Evolutionary conservation across 2,329 filamentous ascomycete genomes (phyloP).

Genomic region (Ophiocordyceps camponoti-leonardi): DNA sequence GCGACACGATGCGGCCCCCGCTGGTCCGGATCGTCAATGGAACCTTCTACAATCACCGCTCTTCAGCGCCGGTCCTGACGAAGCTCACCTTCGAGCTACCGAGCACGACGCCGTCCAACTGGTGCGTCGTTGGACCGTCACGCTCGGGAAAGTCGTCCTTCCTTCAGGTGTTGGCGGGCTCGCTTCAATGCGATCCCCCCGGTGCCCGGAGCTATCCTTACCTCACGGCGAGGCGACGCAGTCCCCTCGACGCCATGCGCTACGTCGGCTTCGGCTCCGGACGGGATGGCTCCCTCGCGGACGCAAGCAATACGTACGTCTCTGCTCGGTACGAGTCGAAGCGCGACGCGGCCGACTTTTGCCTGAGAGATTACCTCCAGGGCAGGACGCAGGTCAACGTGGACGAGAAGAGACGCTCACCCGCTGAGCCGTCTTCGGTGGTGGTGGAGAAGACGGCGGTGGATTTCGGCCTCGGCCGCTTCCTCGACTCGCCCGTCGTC

Average conservation of each 20-base stretch:
- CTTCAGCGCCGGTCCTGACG: conserved; percentile 32
- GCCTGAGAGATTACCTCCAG: conserved; percentile 60
- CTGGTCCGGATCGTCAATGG: conserved; percentile 59
- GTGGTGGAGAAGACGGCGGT: conserved; percentile 46
- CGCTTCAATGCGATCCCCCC: conserved; percentile 60
- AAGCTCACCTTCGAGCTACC: conserved; percentile 53
- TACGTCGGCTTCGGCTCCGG: conserved; percentile 86
- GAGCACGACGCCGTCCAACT: conserved; percentile 42
- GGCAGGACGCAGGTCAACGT: conserved; percentile 76
- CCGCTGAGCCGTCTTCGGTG: no score
- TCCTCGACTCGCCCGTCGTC: conserved; percentile 68
- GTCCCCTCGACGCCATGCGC: conserved; percentile 46
- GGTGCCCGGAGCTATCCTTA: conserved; percentile 63
- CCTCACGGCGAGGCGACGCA: conserved; percentile 45
- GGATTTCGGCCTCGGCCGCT: conserved; percentile 49
- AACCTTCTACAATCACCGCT: conserved; percentile 70
- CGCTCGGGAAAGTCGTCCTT: conserved; percentile 68
- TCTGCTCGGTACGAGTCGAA: conserved; percentile 82
- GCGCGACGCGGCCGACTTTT: conserved; percentile 76
- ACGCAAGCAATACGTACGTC: conserved; percentile 59
- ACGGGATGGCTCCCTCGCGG: conserved; percentile 28
- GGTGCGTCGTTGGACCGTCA: conserved; percentile 72
- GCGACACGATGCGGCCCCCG: conserved; percentile 21
- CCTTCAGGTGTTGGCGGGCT: conserved; percentile 60
- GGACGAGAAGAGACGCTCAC: conserved; percentile 9